Conservation (phyloP, 2,329 filamentous ascomycete genomes). For the Xylaria digitata region DNA sequence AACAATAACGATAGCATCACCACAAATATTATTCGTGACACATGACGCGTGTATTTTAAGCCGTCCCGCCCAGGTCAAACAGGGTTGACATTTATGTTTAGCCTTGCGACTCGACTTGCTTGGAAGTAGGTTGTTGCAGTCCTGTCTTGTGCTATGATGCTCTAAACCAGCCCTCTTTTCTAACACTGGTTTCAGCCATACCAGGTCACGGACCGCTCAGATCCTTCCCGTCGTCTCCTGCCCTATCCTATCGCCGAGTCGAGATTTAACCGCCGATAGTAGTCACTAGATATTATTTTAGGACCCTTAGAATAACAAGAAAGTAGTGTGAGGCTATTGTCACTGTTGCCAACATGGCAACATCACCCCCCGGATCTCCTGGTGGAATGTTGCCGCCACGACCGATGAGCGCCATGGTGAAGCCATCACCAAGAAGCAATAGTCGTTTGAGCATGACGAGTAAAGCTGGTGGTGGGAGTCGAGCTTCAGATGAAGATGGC, state of each 20-base stretch:
- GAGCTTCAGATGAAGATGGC: slow-evolving; percentile 86
- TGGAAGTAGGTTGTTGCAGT: slow-evolving; percentile 26
- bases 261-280: slow-evolving; percentile 9
- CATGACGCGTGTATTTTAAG: slow-evolving; percentile 43
- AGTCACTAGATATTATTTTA: slow-evolving; percentile 6
- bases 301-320: slow-evolving; percentile 6
- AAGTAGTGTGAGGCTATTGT: slow-evolving; percentile 40
- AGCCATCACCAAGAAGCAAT: slow-evolving; percentile 76
- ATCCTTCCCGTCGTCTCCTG: slow-evolving; percentile 22
- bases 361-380: slow-evolving; percentile 77
- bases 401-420: slow-evolving; percentile 84
- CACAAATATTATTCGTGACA: slow-evolving; percentile 37
- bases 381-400: slow-evolving; percentile 63
- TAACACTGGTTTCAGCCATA: slow-evolving; percentile 32
- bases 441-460: slow-evolving; percentile 88
- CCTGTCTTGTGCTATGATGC: slow-evolving; percentile 40
- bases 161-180: slow-evolving; percentile 17
- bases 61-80: slow-evolving; percentile 40
- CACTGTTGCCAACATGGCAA: slow-evolving; percentile 64
- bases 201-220: slow-evolving; percentile 21
- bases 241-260: slow-evolving; percentile 19
- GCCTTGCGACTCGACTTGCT: slow-evolving; percentile 26
- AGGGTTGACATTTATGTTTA: slow-evolving; percentile 35
- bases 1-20: slow-evolving; percentile 19
- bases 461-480: slow-evolving; percentile 79